Conservation (phyloP, 805 yeast species). For the Candida easanensis region DNA sequence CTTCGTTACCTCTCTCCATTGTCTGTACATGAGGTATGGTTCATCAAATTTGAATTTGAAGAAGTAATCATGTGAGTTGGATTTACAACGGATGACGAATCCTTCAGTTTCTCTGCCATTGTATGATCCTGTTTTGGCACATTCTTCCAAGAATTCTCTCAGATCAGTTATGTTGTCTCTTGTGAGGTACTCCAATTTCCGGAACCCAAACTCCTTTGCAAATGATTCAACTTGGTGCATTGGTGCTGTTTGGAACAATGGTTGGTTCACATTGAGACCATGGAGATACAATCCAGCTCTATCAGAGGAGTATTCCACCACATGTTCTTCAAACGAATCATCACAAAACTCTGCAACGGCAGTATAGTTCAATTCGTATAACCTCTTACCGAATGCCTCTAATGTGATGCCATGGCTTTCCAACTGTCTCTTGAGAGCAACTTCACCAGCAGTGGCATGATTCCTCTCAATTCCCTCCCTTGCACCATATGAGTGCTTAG, state of each 20-base stretch:
- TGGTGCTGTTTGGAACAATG: conserved; percentile 61
- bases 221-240: conserved; percentile 58
- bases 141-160: conserved; percentile 48
- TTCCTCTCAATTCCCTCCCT: conserved; percentile 51
- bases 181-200: conserved; percentile 45
- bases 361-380: conserved; percentile 57
- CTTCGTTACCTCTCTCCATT: conserved; percentile 84
- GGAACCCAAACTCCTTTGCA: conserved; percentile 70
- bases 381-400: conserved; percentile 50
- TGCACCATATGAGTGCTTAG: conserved; percentile 85
- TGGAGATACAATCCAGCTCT: conserved; percentile 84
- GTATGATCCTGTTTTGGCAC: conserved; percentile 67
- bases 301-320: conserved; percentile 65
- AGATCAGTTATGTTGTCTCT: conserved; percentile 41
- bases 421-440: conserved; percentile 55
- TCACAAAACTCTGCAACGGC: conserved; percentile 94
- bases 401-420: conserved; percentile 35
- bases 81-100: conserved; percentile 76
- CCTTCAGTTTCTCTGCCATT: conserved; percentile 83
- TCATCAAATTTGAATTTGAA: conserved; percentile 95
- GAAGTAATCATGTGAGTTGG: conserved; percentile 49
- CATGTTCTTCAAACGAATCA: conserved; percentile 91
- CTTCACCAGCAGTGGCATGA: conserved; percentile 76
- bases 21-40: conserved; percentile 88
- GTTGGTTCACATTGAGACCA: conserved; percentile 74